These are phyloP conservation scores for Colletotrichum aenigma DNA, from an alignment of 2,329 filamentous ascomycete species.

Conservation along the genomic window DNA sequence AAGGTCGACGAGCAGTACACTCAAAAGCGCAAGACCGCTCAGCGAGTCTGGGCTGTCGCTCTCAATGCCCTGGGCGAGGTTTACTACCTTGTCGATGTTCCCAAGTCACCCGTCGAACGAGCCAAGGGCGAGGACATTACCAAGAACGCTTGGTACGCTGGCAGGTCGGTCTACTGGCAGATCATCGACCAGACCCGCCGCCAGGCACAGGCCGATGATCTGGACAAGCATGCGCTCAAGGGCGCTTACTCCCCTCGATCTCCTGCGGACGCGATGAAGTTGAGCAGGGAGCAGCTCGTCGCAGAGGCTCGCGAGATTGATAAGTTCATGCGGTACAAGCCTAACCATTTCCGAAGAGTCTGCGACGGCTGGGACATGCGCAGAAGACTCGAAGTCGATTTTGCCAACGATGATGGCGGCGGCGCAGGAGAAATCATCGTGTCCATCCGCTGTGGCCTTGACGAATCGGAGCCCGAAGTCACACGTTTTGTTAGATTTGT, in stretches of 20 bases:
- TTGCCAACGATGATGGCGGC: slow-evolving; percentile 78
- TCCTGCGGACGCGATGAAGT: slow-evolving; percentile 73
- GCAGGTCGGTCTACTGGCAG: slow-evolving; percentile 80
- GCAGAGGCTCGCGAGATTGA: slow-evolving; percentile 86
- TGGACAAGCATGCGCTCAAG: slow-evolving; percentile 68
- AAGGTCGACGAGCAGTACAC: slow-evolving; percentile 85
- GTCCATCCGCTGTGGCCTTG: slow-evolving; percentile 74
- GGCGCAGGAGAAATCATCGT: slow-evolving; percentile 79
- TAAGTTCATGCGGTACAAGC: slow-evolving; percentile 72
- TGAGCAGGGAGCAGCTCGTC: slow-evolving; percentile 71
- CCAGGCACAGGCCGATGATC: slow-evolving; percentile 72
- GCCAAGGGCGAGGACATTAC: slow-evolving; percentile 59
- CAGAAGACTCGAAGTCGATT: slow-evolving; percentile 84
- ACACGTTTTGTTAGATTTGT: slow-evolving; percentile 47
- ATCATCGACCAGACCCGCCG: slow-evolving; percentile 80
- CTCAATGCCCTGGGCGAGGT: slow-evolving; percentile 93
- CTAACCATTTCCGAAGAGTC: slow-evolving; percentile 76
- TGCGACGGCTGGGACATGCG: slow-evolving; percentile 95
- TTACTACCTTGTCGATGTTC: slow-evolving; percentile 80
- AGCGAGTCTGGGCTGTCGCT: slow-evolving; percentile 88
- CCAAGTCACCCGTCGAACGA: slow-evolving; percentile 55
- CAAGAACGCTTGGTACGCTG: slow-evolving; percentile 78
- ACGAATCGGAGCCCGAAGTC: slow-evolving; percentile 55
- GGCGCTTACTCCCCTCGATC: slow-evolving; percentile 83
- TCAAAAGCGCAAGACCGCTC: slow-evolving; percentile 68